A percentile compares a stretch with the other conserved stretches of the same genome.
phyloP scores from a whole-genome alignment of 257 asterid species.

The Dorcoceras hygrometricum region DNA sequence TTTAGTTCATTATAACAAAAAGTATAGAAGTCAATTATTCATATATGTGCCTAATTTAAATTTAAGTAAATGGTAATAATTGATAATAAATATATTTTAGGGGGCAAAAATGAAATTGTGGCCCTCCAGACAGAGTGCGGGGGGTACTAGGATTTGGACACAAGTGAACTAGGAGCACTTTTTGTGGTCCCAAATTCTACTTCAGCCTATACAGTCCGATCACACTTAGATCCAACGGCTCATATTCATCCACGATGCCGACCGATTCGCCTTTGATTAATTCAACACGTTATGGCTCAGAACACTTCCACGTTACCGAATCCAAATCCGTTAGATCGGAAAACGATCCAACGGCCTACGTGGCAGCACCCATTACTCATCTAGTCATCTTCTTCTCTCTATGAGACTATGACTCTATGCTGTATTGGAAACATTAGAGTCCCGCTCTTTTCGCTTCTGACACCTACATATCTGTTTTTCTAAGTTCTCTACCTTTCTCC shows the following conservation, averaged over 20 bases:
- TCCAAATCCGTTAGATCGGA: slow-evolving; percentile 25
- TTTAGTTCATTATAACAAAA: no score
- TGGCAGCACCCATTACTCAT: background rate
- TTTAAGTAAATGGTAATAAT: no score
- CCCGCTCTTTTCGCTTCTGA: slow-evolving; percentile 40
- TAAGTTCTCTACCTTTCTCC: background rate
- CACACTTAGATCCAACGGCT: slow-evolving; percentile 24
- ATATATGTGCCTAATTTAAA: no score
- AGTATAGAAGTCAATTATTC: no score
- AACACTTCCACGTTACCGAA: slow-evolving; percentile 44
- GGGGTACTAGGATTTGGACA: no score
- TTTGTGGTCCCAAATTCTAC: background rate
- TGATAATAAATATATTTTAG: no score
- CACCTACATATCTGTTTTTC: slow-evolving; percentile 24
- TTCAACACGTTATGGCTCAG: slow-evolving; percentile 37
- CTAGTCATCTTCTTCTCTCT: slow-evolving; percentile 10
- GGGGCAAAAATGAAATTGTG: no score
- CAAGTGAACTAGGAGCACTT: no score
- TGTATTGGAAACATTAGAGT: slow-evolving; percentile 24
- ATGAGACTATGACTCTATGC: no score
- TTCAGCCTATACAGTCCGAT: background rate
- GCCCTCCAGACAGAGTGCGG: no score
- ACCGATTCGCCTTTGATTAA: slow-evolving; percentile 40
- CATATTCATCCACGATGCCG: slow-evolving; percentile 29
- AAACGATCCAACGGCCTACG: slow-evolving; percentile 30